Evolutionary conservation across 179 eudicot species (phyloP), one percentile per base, ranked within the genome.

Genomic region (Beta lomatogona): DNA sequence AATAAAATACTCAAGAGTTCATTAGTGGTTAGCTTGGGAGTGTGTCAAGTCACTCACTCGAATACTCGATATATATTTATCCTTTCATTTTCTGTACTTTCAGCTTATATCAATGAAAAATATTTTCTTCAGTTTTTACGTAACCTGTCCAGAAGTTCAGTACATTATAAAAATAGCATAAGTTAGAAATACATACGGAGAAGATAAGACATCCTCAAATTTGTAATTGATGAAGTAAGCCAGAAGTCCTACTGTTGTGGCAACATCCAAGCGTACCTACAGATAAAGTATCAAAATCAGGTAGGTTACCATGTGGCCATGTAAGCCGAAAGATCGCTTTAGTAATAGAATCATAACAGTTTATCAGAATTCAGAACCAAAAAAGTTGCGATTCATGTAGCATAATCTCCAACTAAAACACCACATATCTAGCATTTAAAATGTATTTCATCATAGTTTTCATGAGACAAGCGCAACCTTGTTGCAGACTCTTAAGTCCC

Each of bases 231-330:
- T 93, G 85, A 91, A 81, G 83, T 78, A 95, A 64, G 98, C 99
- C 85, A 93, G 85, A 79, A 95, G 97, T 79, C 99, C 99, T 86
- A 92, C 77, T 57, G 91, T 79, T 36, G 99, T 86, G 76, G 99
- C 97, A 73, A 78, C 76, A 82, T 95, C 99, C 91, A 95, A 86
- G 83, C 99, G 99, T 75, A 95, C 97, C 98, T 94, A 85, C 90
- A 91, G 50, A 74, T 46, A 63, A 78, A 80, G 52, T 65, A 22
- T 66, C 77, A 68, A 71, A 66, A 78, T 81, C 52, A 80, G 71
- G 75, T 78, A 77, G 55, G 64, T 54, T 9, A 2, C 50, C 28
- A 25, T 25, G 28, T 25, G 28, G 28, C 45, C 25, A 75, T 36
- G 15, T 36, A 74, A 14, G 77, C 48, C 50, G 41, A 36, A 36